Conservation (phyloP, 257 asterid genomes). For the Paraleonurus japonicus region DNA sequence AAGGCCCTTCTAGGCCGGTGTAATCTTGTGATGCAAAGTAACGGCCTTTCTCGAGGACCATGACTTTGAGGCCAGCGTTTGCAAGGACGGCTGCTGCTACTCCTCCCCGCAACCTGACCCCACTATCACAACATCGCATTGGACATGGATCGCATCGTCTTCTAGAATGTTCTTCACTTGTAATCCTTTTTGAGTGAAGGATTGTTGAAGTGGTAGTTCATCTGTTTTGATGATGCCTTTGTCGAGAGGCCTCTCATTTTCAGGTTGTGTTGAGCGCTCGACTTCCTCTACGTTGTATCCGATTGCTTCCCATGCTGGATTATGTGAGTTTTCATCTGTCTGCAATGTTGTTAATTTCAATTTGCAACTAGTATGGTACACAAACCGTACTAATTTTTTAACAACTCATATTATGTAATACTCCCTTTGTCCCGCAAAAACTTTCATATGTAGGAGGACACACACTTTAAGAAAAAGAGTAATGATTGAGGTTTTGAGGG, state of each 20-base stretch:
- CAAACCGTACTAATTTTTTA: too few relatives aligned
- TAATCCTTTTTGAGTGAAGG: constrained; percentile 47
- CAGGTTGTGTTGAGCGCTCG: neutral
- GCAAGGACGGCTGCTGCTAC: constrained; percentile 65
- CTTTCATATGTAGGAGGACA: too few relatives aligned
- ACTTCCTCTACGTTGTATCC: constrained; percentile 42
- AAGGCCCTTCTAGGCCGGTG: constrained; percentile 29
- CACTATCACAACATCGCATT: constrained; percentile 59
- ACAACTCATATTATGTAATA: too few relatives aligned
- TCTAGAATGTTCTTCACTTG: constrained; percentile 28
- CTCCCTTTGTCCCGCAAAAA: too few relatives aligned
- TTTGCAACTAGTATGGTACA: too few relatives aligned
- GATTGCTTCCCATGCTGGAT: constrained; percentile 57
- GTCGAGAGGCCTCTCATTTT: constrained; percentile 50
- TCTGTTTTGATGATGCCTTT: constrained; percentile 49
- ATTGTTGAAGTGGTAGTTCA: constrained; percentile 39
- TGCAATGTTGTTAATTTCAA: constrained; percentile 33
- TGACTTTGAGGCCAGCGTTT: constrained; percentile 50
- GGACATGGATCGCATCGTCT: constrained; percentile 24
- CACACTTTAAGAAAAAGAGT: too few relatives aligned
- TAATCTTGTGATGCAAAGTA: constrained; percentile 52
- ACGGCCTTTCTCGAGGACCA: constrained; percentile 60
- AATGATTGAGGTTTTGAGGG: too few relatives aligned
- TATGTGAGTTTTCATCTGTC: constrained; percentile 44
- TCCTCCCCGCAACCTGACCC: constrained; percentile 81